Conservation (phyloP, 2,329 filamentous ascomycete species). For the Cladosporium colombiae region DNA sequence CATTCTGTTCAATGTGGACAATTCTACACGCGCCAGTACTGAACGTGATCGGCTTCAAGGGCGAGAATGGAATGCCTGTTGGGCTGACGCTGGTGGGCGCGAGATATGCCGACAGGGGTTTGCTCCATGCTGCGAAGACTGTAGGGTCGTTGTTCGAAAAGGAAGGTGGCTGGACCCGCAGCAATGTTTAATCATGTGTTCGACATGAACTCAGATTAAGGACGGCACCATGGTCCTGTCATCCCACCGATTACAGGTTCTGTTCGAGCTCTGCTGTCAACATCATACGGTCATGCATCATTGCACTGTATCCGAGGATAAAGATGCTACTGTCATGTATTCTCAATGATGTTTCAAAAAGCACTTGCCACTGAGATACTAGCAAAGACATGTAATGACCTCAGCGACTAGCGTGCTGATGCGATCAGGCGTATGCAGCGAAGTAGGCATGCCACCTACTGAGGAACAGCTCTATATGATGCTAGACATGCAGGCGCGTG, state of each 20-base stretch:
- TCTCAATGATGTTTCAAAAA: background rate
- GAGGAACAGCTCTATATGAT: background rate
- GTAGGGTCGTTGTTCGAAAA: slow-evolving; percentile 45
- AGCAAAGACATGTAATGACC: background rate
- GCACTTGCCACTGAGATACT: background rate
- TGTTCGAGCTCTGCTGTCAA: no score
- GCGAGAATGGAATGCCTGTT: slow-evolving; percentile 59
- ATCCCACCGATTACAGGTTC: no score
- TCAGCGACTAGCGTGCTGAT: background rate
- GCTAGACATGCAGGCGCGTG: background rate
- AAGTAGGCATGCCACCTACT: background rate
- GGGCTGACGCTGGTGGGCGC: slow-evolving; percentile 56
- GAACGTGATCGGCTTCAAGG: slow-evolving; percentile 65
- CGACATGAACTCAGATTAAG: no score
- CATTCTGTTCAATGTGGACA: slow-evolving; percentile 35
- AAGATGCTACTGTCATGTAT: background rate
- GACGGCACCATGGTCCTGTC: no score
- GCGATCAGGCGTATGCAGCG: background rate
- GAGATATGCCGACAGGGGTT: slow-evolving; percentile 47
- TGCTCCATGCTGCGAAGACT: slow-evolving; percentile 46
- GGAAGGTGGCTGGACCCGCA: slow-evolving; percentile 35
- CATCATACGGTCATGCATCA: no score
- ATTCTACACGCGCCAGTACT: slow-evolving; percentile 61
- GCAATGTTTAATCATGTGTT: background rate
- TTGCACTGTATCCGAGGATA: background rate